Conservation (phyloP, 805 yeast species). For the Wickerhamomyces xylosicus region DNA sequence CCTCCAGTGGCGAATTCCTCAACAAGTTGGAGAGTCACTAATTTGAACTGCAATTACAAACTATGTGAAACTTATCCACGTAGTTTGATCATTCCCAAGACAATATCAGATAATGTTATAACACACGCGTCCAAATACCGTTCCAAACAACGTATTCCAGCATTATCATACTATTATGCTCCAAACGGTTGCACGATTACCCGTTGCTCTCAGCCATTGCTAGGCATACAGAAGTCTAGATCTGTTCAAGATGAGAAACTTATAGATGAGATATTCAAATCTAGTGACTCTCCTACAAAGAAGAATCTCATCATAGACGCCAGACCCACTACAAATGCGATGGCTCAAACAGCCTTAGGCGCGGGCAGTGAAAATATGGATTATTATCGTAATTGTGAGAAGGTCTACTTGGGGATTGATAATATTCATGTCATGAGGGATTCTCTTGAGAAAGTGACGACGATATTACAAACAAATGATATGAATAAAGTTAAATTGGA, state of each 20-base stretch:
- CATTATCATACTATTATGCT: constrained; percentile 63
- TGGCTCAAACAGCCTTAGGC: constrained; percentile 94
- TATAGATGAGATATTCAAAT: constrained; percentile 59
- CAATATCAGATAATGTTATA: constrained; percentile 72
- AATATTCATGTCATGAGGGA: constrained; percentile 95
- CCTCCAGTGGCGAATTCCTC: constrained; percentile 3
- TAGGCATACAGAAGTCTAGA: constrained; percentile 79
- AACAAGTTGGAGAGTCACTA: constrained; percentile 59
- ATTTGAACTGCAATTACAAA: constrained; percentile 51
- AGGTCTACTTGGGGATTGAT: constrained; percentile 82
- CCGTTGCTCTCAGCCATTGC: constrained; percentile 87
- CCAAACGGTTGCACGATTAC: constrained; percentile 70
- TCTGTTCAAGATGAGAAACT: constrained; percentile 88
- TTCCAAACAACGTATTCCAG: constrained; percentile 80
- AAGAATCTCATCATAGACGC: constrained; percentile 83
- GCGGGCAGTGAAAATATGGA: constrained; percentile 97
- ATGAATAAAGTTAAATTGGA: constrained; percentile 61
- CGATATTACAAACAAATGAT: constrained; percentile 11
- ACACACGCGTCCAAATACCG: constrained; percentile 79
- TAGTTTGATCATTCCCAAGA: constrained; percentile 56
- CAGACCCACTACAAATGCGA: constrained; percentile 87
- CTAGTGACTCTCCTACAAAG: constrained; percentile 32
- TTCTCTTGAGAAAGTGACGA: constrained; percentile 45
- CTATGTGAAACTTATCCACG: constrained; percentile 74
- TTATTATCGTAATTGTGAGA: constrained; percentile 59